Conservation (phyloP, 2,329 filamentous ascomycete genomes). For the Onygenales sp. region DNA sequence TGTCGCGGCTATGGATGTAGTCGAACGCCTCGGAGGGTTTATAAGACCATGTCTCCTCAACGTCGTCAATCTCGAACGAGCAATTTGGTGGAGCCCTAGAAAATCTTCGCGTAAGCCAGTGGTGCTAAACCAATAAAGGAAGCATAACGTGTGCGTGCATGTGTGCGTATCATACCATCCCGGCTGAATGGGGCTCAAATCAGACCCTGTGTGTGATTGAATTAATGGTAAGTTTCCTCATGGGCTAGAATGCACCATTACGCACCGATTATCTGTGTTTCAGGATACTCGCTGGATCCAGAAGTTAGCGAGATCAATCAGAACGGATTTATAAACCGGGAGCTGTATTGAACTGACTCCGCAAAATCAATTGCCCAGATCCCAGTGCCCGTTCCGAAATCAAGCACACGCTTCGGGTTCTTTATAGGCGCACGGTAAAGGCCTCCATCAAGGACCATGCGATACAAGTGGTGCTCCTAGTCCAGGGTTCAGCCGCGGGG, state of each 20-base stretch:
- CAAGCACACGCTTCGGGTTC: constrained; percentile 3
- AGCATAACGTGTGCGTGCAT: background rate
- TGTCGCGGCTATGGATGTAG: constrained; percentile 15
- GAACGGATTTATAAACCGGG: too few species aligned
- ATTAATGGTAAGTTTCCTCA: background rate
- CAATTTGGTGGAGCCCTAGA: constrained; percentile 18
- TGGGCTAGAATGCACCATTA: too few species aligned
- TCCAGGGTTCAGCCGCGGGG: background rate
- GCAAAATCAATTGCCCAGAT: constrained; percentile 2
- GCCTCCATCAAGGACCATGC: background rate
- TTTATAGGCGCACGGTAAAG: constrained; percentile 1
- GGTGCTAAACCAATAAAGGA: background rate
- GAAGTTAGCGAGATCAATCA: background rate
- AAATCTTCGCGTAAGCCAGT: background rate
- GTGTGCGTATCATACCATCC: background rate
- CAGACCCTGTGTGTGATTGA: background rate
- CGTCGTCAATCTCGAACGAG: constrained; percentile 17
- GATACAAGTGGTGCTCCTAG: constrained; percentile 2
- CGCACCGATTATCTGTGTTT: background rate
- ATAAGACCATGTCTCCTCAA: constrained; percentile 15
- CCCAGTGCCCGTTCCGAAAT: constrained; percentile 3
- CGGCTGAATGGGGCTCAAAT: constrained; percentile 3
- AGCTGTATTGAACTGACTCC: background rate
- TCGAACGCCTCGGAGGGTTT: constrained; percentile 11
- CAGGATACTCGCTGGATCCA: background rate